Conservation (phyloP, 1,284 basidiomycete species). For the Erythrobasidium hasegawianum region DNA sequence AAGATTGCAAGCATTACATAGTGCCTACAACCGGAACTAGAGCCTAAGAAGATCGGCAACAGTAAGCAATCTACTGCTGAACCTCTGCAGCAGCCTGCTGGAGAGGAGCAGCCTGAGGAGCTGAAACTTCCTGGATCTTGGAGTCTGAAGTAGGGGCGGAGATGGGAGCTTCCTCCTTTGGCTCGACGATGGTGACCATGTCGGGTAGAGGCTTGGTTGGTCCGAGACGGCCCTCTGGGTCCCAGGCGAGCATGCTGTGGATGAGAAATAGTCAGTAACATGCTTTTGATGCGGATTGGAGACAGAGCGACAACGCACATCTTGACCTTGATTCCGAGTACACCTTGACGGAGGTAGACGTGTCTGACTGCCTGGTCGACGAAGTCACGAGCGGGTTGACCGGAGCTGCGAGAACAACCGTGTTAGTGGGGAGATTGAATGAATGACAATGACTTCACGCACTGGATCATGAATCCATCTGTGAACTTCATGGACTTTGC, state of each 20-base stretch:
- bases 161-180: constrained; percentile 58
- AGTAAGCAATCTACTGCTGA: too few relatives aligned
- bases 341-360: constrained; percentile 98
- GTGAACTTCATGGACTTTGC: constrained; percentile 99
- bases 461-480: constrained; percentile 99
- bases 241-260: constrained; percentile 93
- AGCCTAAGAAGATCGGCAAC: too few relatives aligned
- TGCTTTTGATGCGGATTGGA: constrained; percentile 21
- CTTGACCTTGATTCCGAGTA: constrained; percentile 99
- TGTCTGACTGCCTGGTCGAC: constrained; percentile 98
- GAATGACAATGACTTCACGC: neutral
- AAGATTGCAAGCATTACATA: too few relatives aligned
- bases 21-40: too few relatives aligned
- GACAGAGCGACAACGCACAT: constrained; percentile 62
- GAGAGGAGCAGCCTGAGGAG: constrained; percentile 25
- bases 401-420: constrained; percentile 92
- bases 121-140: constrained; percentile 30
- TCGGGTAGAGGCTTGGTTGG: constrained; percentile 95
- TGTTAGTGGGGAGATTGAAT: too few relatives aligned
- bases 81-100: neutral
- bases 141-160: constrained; percentile 35
- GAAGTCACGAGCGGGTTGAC: constrained; percentile 94
- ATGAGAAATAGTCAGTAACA: constrained; percentile 21
- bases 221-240: constrained; percentile 82
- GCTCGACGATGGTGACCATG: constrained; percentile 65